Percentiles rank a stretch among this genome's conserved stretches.
Conservation (phyloP, 2,329 filamentous ascomycete genomes). For the Beauveria varroae region DNA sequence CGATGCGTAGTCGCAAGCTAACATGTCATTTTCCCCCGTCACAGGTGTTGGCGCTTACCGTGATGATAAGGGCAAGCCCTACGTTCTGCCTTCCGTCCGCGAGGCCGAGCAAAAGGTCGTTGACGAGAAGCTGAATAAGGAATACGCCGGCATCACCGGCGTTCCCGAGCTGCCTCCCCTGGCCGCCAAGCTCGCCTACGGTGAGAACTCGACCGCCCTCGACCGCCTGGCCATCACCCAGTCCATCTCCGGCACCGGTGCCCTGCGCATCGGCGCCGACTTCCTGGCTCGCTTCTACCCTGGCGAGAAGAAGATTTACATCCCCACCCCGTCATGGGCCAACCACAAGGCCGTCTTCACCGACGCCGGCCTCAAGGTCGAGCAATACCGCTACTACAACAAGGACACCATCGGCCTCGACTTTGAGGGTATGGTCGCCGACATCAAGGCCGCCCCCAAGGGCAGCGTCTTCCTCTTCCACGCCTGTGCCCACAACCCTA, state of each 20-base stretch:
- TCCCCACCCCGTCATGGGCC: slow-evolving; percentile 93
- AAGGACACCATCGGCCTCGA: slow-evolving; percentile 97
- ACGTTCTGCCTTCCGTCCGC: slow-evolving; percentile 89
- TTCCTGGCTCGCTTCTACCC: slow-evolving; percentile 92
- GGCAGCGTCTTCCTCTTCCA: slow-evolving; percentile 89
- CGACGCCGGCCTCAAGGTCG: slow-evolving; percentile 82
- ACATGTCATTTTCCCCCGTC: neutral
- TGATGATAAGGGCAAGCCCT: slow-evolving; percentile 96
- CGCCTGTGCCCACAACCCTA: slow-evolving; percentile 96
- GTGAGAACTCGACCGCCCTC: slow-evolving; percentile 68
- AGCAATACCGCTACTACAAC: slow-evolving; percentile 98
- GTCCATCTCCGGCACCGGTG: slow-evolving; percentile 96
- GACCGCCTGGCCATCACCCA: slow-evolving; percentile 85
- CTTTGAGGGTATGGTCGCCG: slow-evolving; percentile 86
- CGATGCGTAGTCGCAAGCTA: slow-evolving; percentile 1
- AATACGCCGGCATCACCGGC: slow-evolving; percentile 97
- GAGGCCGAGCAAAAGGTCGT: slow-evolving; percentile 84
- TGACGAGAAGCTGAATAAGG: slow-evolving; percentile 76
- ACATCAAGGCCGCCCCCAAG: slow-evolving; percentile 82
- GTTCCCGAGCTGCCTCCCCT: slow-evolving; percentile 89
- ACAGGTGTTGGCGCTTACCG: slow-evolving; percentile 93
- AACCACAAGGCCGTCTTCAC: slow-evolving; percentile 97
- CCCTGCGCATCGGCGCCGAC: slow-evolving; percentile 86
- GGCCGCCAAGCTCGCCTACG: slow-evolving; percentile 86
- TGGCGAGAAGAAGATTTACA: slow-evolving; percentile 89